Evolutionary conservation across 495 filamentous ascomycete genomes (phyloP).

Genomic region (Podospora pseudoanserina): DNA sequence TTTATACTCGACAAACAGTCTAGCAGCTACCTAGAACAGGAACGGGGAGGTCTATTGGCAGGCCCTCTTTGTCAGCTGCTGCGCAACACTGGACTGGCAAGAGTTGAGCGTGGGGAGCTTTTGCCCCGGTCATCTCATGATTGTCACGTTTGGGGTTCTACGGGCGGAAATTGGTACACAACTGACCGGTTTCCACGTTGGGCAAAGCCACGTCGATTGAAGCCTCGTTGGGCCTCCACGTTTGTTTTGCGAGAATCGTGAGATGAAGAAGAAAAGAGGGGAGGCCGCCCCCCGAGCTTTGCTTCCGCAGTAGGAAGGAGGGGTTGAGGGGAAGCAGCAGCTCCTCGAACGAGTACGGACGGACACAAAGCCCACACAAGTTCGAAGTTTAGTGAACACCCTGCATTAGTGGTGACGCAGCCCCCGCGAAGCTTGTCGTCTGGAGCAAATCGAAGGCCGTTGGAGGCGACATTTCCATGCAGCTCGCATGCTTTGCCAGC

Average conservation of each 20-base stretch:
- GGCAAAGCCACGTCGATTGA: background rate
- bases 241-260: background rate
- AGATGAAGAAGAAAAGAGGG: background rate
- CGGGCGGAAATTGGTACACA: conserved; percentile 10
- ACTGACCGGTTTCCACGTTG: background rate
- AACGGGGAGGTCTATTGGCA: background rate
- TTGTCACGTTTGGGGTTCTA: conserved; percentile 7
- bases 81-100: background rate
- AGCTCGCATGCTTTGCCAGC: background rate
- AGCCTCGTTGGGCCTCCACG: background rate
- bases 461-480: background rate
- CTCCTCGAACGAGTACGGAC: background rate
- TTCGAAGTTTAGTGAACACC: too few relatives aligned
- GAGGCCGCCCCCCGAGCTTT: background rate
- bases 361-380: background rate
- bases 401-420: background rate
- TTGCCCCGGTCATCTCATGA: conserved; percentile 17
- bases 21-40: background rate
- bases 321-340: background rate
- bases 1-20: conserved; percentile 9
- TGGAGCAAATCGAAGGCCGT: background rate
- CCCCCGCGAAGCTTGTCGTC: conserved; percentile 6
- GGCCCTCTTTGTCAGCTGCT: conserved; percentile 8
- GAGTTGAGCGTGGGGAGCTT: conserved; percentile 16
- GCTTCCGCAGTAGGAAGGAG: background rate